These are phyloP conservation scores for Carallia brachiata DNA, from an alignment of 345 rosid species.

Conservation along the genomic window DNA sequence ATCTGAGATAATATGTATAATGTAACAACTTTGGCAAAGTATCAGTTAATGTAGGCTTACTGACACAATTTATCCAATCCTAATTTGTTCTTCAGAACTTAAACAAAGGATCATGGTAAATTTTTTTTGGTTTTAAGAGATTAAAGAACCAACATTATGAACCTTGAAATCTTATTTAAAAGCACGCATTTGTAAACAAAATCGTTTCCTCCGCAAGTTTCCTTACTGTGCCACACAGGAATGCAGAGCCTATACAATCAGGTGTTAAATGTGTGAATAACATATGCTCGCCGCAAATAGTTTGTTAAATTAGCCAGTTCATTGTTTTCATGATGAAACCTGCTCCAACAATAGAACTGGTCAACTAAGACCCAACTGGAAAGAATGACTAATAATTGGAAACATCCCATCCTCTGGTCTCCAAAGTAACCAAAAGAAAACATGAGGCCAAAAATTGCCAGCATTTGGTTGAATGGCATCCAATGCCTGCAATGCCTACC, in stretches of 20 bases:
- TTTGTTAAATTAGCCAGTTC: constrained; percentile 4
- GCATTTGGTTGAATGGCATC: neutral
- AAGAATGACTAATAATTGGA: too few species aligned
- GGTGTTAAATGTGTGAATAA: too few species aligned
- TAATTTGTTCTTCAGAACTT: neutral
- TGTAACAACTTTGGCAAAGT: neutral
- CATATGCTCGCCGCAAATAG: neutral
- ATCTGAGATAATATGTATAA: neutral
- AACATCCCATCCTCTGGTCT: too few species aligned
- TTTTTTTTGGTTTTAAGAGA: neutral
- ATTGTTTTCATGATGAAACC: neutral
- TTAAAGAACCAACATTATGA: neutral
- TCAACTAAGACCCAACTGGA: neutral
- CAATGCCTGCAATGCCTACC: neutral
- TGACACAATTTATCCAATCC: neutral
- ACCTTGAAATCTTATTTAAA: neutral
- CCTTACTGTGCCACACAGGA: too few species aligned
- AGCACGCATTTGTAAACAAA: neutral
- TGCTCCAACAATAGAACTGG: neutral
- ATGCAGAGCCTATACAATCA: too few species aligned
- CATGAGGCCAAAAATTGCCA: neutral
- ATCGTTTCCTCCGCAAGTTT: neutral
- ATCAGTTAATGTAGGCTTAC: neutral
- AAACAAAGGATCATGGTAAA: neutral
- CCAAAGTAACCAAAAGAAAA: too few species aligned